Base-by-base conservation (phyloP, 805 yeast genomes). In the Vanderwaltozyma tropicalis region DNA sequence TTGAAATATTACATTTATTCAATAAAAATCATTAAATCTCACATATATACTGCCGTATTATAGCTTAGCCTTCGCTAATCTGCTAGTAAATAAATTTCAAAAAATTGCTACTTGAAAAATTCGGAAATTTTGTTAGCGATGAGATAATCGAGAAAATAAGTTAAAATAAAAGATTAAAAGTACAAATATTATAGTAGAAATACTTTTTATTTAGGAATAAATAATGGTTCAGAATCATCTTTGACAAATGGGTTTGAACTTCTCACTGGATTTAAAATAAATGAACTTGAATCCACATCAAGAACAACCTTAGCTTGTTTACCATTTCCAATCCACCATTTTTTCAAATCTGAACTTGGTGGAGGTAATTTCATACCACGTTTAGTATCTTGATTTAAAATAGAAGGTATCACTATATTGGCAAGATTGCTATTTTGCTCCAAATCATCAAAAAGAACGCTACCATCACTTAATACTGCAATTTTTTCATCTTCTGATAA, bases 301-400 rank as follows among this genome's bases (percentile, higher is more conserved):
- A 82, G 66, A 8, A 55, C 55, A 2, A 89, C 80, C 52, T 80
- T 85, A 2, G 88, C 87, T 11, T 78, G 72, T 41, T 71, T 68
- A 0, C 92, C 89, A 10, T 78, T 79, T 12, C 80, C 79, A 14
- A 85, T 67, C 98, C 98, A 92, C 98, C 98, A 92, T 57, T 85
- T 84, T 17, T 70, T 64, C 12, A 67, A 60, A 39, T 84, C 95
- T 0, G 92, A 74, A 41, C 94, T 80, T 13, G 98, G 98, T 1
- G 95, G 84, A 4, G 96, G 96, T 37, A 88, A 66, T 7, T 54
- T 53, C 27, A 49, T 58, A 10, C 52, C 49, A 25, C 48, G 48
- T 17, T 50, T 48, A 1, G 47, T 37, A 15, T 41, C 51, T 13
- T 27, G 30, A 34, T 40, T 41, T 7, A 36, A 8, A 21, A 5